Evolutionary conservation across 148 eudicot genomes (phyloP).

Genomic region (Chenopodium suecicum): DNA sequence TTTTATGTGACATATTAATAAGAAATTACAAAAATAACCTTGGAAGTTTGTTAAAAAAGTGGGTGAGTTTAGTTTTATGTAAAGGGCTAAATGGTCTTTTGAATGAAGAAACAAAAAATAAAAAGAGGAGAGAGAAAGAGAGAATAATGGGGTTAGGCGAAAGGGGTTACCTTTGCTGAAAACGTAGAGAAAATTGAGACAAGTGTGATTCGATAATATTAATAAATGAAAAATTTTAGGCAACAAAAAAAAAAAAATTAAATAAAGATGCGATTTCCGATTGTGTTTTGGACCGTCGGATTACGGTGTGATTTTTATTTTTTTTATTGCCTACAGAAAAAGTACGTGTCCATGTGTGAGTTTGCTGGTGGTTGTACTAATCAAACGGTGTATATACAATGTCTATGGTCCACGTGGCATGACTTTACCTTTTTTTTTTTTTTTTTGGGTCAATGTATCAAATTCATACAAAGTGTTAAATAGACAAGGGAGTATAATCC

Average conservation of each 20-base stretch:
- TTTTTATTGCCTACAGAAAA: background rate
- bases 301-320: background rate
- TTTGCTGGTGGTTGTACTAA: background rate
- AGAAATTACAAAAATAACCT: background rate
- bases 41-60: background rate
- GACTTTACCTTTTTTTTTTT: no score
- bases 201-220: background rate
- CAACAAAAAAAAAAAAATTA: no score
- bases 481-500: no score
- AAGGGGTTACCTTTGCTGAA: background rate
- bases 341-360: background rate
- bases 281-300: background rate
- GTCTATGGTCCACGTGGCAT: background rate
- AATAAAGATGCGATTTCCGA: background rate
- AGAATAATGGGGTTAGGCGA: background rate
- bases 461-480: no score
- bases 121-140: background rate
- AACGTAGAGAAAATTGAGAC: background rate
- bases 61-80: background rate
- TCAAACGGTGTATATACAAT: background rate
- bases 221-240: background rate
- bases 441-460: no score
- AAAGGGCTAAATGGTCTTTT: background rate
- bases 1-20: no score
- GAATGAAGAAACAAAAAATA: background rate